These are phyloP conservation scores for Candida qinlingensis DNA, from an alignment of 805 yeast genomes.

Conservation along the genomic window DNA sequence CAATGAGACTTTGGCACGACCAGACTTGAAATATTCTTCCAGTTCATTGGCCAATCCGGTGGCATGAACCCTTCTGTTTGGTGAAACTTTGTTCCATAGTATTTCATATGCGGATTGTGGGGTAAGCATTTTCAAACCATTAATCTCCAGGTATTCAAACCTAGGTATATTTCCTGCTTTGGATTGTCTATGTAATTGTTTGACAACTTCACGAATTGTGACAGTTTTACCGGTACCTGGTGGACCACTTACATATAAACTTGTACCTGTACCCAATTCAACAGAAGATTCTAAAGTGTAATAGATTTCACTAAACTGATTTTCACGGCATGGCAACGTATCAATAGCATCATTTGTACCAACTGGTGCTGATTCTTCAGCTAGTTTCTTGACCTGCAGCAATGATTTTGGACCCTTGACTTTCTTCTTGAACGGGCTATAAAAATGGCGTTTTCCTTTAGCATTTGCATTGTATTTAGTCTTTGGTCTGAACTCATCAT, in stretches of 20 bases:
- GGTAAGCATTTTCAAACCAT: conserved; percentile 78
- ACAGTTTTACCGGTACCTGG: conserved; percentile 99
- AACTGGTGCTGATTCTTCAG: conserved; percentile 26
- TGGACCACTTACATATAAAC: conserved; percentile 89
- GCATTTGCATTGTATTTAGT: conserved; percentile 24
- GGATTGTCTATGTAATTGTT: conserved; percentile 48
- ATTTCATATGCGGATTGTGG: conserved; percentile 80
- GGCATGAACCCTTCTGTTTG: conserved; percentile 58
- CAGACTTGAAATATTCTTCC: conserved; percentile 60
- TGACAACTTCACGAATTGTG: conserved; percentile 80
- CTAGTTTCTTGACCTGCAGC: conserved; percentile 13
- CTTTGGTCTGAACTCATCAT: conserved; percentile 22
- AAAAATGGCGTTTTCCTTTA: conserved; percentile 20
- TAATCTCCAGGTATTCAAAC: conserved; percentile 80
- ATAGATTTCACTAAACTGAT: conserved; percentile 69
- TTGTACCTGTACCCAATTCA: conserved; percentile 65
- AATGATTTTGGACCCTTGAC: conserved; percentile 23
- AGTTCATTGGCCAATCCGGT: conserved; percentile 41
- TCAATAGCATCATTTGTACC: conserved; percentile 26
- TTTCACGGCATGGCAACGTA: conserved; percentile 79
- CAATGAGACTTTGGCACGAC: conserved; percentile 28
- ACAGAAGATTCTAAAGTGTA: conserved; percentile 67
- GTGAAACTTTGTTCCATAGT: conserved; percentile 66
- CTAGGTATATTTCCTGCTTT: conserved; percentile 34
- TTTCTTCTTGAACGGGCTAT: conserved; percentile 3